Base-by-base conservation (phyloP, 345 rosid species). In the Pistacia integerrima region DNA sequence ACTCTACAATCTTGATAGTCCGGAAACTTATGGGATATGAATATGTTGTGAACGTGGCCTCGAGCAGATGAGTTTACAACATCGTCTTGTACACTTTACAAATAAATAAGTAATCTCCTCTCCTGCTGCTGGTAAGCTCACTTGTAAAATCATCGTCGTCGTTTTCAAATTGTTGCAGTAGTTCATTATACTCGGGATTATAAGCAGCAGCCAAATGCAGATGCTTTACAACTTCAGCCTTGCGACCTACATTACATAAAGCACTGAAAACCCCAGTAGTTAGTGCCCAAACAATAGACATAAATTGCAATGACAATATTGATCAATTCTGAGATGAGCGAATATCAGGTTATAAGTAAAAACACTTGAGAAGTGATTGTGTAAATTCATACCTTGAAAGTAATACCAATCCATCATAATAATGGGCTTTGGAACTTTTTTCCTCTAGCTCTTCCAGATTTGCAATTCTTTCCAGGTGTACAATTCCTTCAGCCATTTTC, bases 391-490 rank as follows among this genome's bases (percentile, higher is more conserved):
- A 95, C 99, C 97, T 84, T 52, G 97, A 84, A 44, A 90, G 88
- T 72, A 89, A 73, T 56, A 93, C 84, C 82, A 93, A 78, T 73
- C 92, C 93, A 14, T 89, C 92, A 4, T 81, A 90, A 80, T 95
- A 95, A 81, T 87, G 89, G 41, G 86, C 90, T 85, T 92, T 92
- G 88, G 84, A 84, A 78, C 80, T 84, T 7, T 93, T 91, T 70
- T 95, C 92, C 6, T 86, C 83, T 1, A 97, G 97, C 79, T 95
- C 97, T 72, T 95, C 98, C 79, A 92, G 71, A 73, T 64, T 75
- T 55, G 86, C 90, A 68, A 93, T 81, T 86, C 97, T 88, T 81
- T 92, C 91, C 62, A 93, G 88, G 77, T 95, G 96, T 52, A 71
- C 65, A 18, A 92, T 71, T n/a, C 91, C 98, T 80, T 93, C 96